Evolutionary conservation across 2,329 filamentous ascomycete genomes (phyloP).

Genomic region (Aspergillus unguis): DNA sequence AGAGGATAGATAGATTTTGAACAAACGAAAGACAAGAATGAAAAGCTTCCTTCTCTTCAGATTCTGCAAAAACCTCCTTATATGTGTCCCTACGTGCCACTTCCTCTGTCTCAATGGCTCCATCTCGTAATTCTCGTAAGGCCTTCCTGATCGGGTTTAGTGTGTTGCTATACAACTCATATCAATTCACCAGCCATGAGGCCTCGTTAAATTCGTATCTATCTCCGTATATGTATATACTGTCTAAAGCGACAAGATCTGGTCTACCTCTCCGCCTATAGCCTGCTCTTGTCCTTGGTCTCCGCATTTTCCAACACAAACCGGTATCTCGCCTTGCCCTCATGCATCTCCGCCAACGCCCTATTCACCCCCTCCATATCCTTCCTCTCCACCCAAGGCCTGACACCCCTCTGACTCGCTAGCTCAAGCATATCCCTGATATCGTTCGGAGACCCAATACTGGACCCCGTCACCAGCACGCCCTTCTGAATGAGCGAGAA

Average conservation of each 20-base stretch:
- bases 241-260: not conserved
- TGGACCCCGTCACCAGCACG: constrained; percentile 50
- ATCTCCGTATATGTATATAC: no score
- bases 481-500: constrained; percentile 59
- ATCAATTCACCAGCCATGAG: no score
- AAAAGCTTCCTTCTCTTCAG: not conserved
- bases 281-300: constrained; percentile 25
- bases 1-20: not conserved
- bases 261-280: constrained; percentile 20
- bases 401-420: constrained; percentile 40
- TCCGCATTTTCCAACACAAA: constrained; percentile 45
- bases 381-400: constrained; percentile 43
- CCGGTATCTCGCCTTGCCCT: constrained; percentile 46
- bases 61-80: not conserved
- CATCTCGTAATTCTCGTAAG: constrained; percentile 20
- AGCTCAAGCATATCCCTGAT: constrained; percentile 45
- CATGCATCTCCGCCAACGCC: constrained; percentile 45
- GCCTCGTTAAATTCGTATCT: no score
- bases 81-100: not conserved
- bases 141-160: constrained; percentile 13
- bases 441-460: constrained; percentile 43
- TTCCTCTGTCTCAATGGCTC: not conserved
- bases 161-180: no score
- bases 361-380: constrained; percentile 44
- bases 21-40: not conserved